A percentile compares a stretch with the other conserved stretches of the same genome.
Evolutionary conservation across 2,329 filamentous ascomycete species (phyloP).

Genomic region (Daldinia eschscholtzii): DNA sequence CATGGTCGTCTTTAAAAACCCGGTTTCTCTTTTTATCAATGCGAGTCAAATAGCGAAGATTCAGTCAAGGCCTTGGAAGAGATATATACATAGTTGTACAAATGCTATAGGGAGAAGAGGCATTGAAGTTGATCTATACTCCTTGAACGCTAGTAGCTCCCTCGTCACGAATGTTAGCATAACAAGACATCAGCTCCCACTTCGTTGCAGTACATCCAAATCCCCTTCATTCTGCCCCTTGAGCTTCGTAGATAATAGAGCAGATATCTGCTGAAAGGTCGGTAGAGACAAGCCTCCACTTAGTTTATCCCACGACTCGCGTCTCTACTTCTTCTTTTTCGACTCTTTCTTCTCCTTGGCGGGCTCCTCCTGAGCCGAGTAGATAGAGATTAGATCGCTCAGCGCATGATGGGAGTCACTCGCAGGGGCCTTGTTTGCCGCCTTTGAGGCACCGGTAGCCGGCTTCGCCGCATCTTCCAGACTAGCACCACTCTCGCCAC

Average conservation of each 20-base stretch:
- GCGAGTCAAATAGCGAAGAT: conserved; percentile 20
- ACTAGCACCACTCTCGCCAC: conserved; percentile 22
- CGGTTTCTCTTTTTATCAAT: conserved; percentile 37
- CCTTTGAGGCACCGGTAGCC: conserved; percentile 21
- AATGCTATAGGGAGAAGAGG: conserved; percentile 40
- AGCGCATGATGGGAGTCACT: conserved; percentile 54
- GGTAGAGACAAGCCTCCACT: background rate
- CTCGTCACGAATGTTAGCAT: conserved; percentile 5
- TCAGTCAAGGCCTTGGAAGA: conserved; percentile 21
- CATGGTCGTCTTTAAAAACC: conserved; percentile 12
- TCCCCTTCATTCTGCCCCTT: background rate
- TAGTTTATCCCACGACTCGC: background rate
- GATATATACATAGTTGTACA: conserved; percentile 52
- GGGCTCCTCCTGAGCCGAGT: conserved; percentile 56
- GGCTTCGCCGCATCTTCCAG: conserved; percentile 52
- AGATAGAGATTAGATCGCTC: conserved; percentile 66
- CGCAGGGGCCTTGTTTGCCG: conserved; percentile 40
- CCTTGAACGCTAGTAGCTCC: background rate
- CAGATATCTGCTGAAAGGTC: background rate
- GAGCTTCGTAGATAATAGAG: background rate
- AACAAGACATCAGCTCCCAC: background rate
- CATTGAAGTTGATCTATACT: conserved; percentile 16
- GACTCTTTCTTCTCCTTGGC: conserved; percentile 38
- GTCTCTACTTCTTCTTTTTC: conserved; percentile 47
- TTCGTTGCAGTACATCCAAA: background rate